Conservation (phyloP, 805 yeast species). For the Yarrowia osloensis region DNA sequence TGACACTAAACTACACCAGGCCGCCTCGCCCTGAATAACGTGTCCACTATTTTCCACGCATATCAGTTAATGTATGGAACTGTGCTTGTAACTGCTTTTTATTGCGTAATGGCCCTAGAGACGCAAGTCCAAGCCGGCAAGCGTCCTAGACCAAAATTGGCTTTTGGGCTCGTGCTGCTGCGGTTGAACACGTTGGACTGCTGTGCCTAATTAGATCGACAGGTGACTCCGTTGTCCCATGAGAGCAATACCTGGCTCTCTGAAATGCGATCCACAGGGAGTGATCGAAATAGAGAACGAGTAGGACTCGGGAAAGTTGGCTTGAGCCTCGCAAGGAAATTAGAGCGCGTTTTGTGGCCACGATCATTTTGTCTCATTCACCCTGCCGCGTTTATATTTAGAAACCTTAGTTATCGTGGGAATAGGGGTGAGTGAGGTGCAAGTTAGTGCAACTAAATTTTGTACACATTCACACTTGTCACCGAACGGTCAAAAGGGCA, state of each 20-base stretch:
- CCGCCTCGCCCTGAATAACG: background rate
- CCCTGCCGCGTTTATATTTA: slow-evolving; percentile 29
- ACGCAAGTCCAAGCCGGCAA: slow-evolving; percentile 15
- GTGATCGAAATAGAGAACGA: background rate
- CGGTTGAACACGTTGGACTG: slow-evolving; percentile 25
- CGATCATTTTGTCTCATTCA: slow-evolving; percentile 20
- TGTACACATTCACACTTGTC: slow-evolving; percentile 1
- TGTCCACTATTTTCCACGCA: background rate
- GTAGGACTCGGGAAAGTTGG: background rate
- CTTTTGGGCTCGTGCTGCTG: slow-evolving; percentile 27
- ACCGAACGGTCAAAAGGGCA: slow-evolving; percentile 8
- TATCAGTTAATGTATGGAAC: slow-evolving; percentile 8
- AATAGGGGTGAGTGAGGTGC: slow-evolving; percentile 25
- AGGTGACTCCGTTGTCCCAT: background rate
- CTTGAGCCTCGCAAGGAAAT: background rate
- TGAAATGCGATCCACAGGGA: background rate
- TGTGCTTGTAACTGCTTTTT: slow-evolving; percentile 7
- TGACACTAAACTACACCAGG: background rate
- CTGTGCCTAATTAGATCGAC: slow-evolving; percentile 5
- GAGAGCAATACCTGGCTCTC: background rate
- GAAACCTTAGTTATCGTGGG: slow-evolving; percentile 24
- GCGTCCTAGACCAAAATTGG: background rate
- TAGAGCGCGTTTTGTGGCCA: background rate
- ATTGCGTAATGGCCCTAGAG: slow-evolving; percentile 15
- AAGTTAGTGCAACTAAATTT: slow-evolving; percentile 22